Percentiles rank a stretch among this genome's conserved stretches.
Conservation (phyloP, 495 filamentous ascomycete species). For the Trichoderma virens region DNA sequence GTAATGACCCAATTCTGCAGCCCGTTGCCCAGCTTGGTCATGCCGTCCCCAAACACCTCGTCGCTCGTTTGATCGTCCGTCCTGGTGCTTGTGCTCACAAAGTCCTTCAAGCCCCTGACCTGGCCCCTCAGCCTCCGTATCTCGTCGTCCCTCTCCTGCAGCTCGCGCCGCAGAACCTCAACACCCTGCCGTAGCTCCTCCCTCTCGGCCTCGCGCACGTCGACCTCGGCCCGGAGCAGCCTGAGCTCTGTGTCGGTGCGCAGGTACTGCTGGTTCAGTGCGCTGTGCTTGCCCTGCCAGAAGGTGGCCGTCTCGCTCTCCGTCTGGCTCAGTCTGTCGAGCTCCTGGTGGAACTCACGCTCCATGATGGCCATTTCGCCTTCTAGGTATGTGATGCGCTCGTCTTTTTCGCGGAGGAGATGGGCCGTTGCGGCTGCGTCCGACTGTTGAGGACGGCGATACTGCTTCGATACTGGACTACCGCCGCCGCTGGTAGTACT, state of each 20-base stretch:
- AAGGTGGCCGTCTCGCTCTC: conserved; percentile 37
- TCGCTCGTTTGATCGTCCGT: conserved; percentile 44
- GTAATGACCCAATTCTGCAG: conserved; percentile 53
- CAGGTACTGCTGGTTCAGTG: conserved; percentile 33
- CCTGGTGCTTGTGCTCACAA: conserved; percentile 43
- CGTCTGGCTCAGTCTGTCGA: conserved; percentile 34
- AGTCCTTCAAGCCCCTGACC: conserved; percentile 47
- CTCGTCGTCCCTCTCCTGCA: conserved; percentile 35
- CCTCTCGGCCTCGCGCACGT: conserved; percentile 28
- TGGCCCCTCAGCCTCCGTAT: conserved; percentile 35
- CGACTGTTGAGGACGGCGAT: neutral
- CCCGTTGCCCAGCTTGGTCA: conserved; percentile 42
- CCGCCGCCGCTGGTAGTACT: conserved; percentile 7
- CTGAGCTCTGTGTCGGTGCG: conserved; percentile 36
- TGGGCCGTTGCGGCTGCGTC: conserved; percentile 21
- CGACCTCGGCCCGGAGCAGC: conserved; percentile 33
- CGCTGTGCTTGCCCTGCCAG: conserved; percentile 41
- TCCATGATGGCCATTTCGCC: conserved; percentile 36
- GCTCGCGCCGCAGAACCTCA: conserved; percentile 27
- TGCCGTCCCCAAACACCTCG: conserved; percentile 42
- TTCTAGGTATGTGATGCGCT: conserved; percentile 36
- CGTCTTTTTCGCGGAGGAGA: conserved; percentile 30
- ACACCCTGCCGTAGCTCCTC: conserved; percentile 35
- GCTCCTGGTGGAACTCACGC: conserved; percentile 36
- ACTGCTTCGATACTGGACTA: neutral